Evolutionary conservation across 108 stramenopile genomes (phyloP).

Genomic region (Cyclotella cryptica): DNA sequence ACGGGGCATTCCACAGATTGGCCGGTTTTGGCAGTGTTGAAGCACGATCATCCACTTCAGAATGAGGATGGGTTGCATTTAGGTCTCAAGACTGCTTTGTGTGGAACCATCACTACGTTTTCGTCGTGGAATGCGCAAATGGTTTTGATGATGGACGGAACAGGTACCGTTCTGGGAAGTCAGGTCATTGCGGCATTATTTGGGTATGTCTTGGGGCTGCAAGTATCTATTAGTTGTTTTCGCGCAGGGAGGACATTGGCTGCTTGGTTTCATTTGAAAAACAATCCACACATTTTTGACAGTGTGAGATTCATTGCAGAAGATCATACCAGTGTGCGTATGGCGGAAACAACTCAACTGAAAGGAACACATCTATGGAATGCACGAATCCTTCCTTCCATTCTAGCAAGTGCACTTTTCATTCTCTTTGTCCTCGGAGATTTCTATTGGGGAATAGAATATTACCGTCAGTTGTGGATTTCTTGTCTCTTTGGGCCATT

Average conservation of each 20-base stretch:
- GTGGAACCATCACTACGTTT: constrained; percentile 82
- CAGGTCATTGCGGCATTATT: constrained; percentile 67
- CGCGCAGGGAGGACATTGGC: constrained; percentile 54
- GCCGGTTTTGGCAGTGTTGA: constrained; percentile 68
- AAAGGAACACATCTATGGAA: constrained; percentile 24
- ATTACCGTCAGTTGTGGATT: constrained; percentile 67
- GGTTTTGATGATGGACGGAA: constrained; percentile 80
- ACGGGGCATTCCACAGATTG: constrained; percentile 51
- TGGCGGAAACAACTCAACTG: neutral
- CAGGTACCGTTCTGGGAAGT: constrained; percentile 57
- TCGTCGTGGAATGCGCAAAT: constrained; percentile 87
- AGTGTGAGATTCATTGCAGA: neutral
- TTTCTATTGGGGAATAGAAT: constrained; percentile 51
- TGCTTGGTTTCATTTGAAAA: constrained; percentile 48
- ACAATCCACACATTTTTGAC: constrained; percentile 52
- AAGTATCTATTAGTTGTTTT: constrained; percentile 53
- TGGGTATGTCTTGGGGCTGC: constrained; percentile 76
- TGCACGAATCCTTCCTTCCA: constrained; percentile 21
- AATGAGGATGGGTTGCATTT: constrained; percentile 55
- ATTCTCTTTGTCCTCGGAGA: constrained; percentile 58
- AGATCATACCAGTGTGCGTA: neutral
- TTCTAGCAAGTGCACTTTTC: constrained; percentile 34
- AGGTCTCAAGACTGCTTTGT: constrained; percentile 65
- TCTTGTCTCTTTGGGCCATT: constrained; percentile 60
- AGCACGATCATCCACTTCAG: constrained; percentile 70